Percentiles rank a stretch among this genome's conserved stretches.
Evolutionary conservation across 768 basidiomycete genomes (phyloP).

Genomic region (Gyrodon lividus): DNA sequence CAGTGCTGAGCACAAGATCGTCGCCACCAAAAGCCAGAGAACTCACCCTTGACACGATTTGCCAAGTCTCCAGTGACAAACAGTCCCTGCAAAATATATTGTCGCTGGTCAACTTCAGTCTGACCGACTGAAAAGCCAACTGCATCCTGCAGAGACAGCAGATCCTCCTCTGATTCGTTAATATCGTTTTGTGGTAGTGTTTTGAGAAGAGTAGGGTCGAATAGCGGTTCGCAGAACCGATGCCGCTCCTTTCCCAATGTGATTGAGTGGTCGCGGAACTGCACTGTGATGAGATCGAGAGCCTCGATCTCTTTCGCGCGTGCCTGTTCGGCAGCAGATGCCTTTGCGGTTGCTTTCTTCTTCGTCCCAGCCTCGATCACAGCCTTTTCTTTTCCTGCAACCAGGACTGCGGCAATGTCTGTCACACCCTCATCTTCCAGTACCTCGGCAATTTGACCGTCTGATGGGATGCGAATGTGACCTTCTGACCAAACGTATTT

Average conservation of each 20-base stretch:
- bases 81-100: slow-evolving; percentile 74
- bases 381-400: slow-evolving; percentile 88
- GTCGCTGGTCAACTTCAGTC: slow-evolving; percentile 63
- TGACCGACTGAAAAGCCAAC: slow-evolving; percentile 62
- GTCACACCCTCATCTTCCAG: slow-evolving; percentile 83
- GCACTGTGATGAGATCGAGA: slow-evolving; percentile 73
- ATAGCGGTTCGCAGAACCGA: slow-evolving; percentile 88
- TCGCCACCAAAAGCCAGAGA: not conserved
- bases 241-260: slow-evolving; percentile 87
- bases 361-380: slow-evolving; percentile 85
- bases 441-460: slow-evolving; percentile 61
- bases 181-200: slow-evolving; percentile 31
- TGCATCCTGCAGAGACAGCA: slow-evolving; percentile 60
- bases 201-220: slow-evolving; percentile 63
- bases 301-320: slow-evolving; percentile 82
- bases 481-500: slow-evolving; percentile 62
- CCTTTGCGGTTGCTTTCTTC: slow-evolving; percentile 69
- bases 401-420: slow-evolving; percentile 86
- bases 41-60: slow-evolving; percentile 65
- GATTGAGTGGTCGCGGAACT: slow-evolving; percentile 68
- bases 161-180: slow-evolving; percentile 17
- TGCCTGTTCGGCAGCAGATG: slow-evolving; percentile 75
- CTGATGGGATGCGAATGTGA: slow-evolving; percentile 69
- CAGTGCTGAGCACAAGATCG: not conserved
- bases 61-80: slow-evolving; percentile 81